Evolutionary conservation across 2,329 filamentous ascomycete genomes (phyloP), one percentile per base, ranked within the genome.

Genomic region (Onygenales sp.): DNA sequence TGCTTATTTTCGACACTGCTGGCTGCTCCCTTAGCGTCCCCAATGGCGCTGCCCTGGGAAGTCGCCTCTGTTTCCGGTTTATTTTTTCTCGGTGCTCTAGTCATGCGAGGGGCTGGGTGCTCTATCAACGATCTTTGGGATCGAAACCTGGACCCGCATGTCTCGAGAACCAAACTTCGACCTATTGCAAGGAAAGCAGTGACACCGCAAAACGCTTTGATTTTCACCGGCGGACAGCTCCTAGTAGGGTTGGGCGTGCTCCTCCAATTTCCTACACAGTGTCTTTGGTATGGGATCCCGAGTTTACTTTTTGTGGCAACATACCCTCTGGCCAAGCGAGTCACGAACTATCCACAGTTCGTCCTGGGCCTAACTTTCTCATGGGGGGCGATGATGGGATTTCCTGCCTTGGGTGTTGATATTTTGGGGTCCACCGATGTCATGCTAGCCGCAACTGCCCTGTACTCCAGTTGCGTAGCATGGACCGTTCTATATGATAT

Each of bases 81-180:
- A 31, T 73, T 71, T 57, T 74, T 70, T 58, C 68, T 64, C 11
- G 69, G 71, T 42, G 74, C 73, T 13, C 61, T 79, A 57, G 69
- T 80, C 50, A 72, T 79, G 66, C 72, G 78, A 50, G 73, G 76
- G 31, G 72, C 72, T 17, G 70, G 75, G 4, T 82, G 79, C 60
- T 72, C 77, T 0, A 80, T 79, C 67, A 82, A 82, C 60, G 79
- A 82, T 59, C 71, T 75, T 36, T 72, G 77, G 64, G 79, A 82
- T 58, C 72, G 74, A 47, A 75, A 78, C 44, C 67, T 79, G 50
- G 79, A 82, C 59, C 74, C 76, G 3, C 68, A 75, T 55, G 77
- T 79, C 8, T 70, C 69, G 57, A 72, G 78, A 41, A 78, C 75
- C 42, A 72, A 73, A 36, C 71, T 76, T 56, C 71, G 78, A 14